Conservation (phyloP, 148 eudicot species). For the Fagopyrum homotropicum region DNA sequence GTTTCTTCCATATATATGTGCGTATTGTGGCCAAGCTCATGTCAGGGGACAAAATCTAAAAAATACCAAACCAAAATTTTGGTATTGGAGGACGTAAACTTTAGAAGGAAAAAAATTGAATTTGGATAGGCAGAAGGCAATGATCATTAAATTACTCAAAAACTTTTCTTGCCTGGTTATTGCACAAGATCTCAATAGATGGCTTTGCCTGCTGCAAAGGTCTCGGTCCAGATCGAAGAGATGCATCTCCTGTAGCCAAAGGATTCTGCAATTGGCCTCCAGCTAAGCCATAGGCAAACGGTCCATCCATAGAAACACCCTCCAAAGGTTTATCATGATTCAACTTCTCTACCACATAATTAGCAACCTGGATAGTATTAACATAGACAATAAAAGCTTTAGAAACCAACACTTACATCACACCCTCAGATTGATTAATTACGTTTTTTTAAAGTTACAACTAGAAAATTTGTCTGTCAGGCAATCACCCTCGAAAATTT, state of each 20-base stretch:
- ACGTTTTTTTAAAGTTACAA: too few species aligned
- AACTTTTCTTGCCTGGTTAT: conserved; percentile 63
- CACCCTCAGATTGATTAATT: not conserved
- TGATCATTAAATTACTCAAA: not conserved
- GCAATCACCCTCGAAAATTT: not conserved
- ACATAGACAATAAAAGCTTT: not conserved
- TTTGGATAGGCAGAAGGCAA: not conserved
- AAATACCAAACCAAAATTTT: too few species aligned
- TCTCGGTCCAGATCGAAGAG: conserved; percentile 58
- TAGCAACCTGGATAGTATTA: conserved; percentile 53
- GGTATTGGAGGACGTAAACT: too few species aligned
- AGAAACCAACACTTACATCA: not conserved
- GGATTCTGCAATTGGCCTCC: conserved; percentile 55
- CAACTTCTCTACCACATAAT: conserved; percentile 84
- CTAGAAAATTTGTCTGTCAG: too few species aligned
- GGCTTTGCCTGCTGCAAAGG: conserved; percentile 81
- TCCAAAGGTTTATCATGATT: conserved; percentile 76
- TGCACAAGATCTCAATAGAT: conserved; percentile 85
- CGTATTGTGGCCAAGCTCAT: conserved; percentile 98
- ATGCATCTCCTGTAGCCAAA: conserved; percentile 47
- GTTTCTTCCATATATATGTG: conserved; percentile 85
- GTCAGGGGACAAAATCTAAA: conserved; percentile 78
- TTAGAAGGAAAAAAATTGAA: not conserved
- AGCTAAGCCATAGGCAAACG: conserved; percentile 40
- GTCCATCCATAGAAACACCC: conserved; percentile 43